These are phyloP conservation scores for Leccinum angustisporum DNA, from an alignment of 1,284 basidiomycete genomes.

Conservation along the genomic window DNA sequence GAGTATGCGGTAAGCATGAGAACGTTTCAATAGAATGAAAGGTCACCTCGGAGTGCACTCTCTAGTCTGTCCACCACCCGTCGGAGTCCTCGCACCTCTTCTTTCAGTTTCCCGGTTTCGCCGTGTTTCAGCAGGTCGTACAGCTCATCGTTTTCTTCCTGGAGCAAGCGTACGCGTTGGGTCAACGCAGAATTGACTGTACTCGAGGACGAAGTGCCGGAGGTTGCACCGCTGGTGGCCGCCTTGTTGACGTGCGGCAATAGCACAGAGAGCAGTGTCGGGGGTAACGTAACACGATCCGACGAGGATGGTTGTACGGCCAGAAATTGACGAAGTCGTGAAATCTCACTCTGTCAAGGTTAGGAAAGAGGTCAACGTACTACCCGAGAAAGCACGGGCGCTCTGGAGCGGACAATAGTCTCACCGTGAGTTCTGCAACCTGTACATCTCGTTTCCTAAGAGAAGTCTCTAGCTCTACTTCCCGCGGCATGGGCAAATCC, in stretches of 20 bases:
- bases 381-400: constrained; percentile 16
- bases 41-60: constrained; percentile 68
- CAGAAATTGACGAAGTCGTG: constrained; percentile 62
- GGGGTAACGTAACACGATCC: constrained; percentile 64
- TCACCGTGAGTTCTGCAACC: constrained; percentile 65
- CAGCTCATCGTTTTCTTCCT: constrained; percentile 81
- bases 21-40: not conserved
- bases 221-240: constrained; percentile 27
- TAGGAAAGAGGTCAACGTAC: constrained; percentile 20
- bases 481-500: constrained; percentile 69
- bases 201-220: constrained; percentile 44
- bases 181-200: constrained; percentile 69
- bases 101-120: constrained; percentile 73
- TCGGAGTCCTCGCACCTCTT: constrained; percentile 70
- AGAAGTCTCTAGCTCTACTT: constrained; percentile 74
- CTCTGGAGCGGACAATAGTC: constrained; percentile 25
- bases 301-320: constrained; percentile 55
- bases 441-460: constrained; percentile 71
- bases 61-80: constrained; percentile 67
- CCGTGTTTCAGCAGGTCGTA: constrained; percentile 68
- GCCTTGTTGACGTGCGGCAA: constrained; percentile 59
- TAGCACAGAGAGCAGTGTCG: constrained; percentile 63
- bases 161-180: constrained; percentile 66
- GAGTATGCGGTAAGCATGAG: constrained; percentile 4
- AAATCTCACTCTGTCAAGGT: constrained; percentile 62